Percentiles rank a stretch among this genome's conserved stretches.
Evolutionary conservation across 805 yeast species (phyloP).

Genomic region (Komagataella populi): DNA sequence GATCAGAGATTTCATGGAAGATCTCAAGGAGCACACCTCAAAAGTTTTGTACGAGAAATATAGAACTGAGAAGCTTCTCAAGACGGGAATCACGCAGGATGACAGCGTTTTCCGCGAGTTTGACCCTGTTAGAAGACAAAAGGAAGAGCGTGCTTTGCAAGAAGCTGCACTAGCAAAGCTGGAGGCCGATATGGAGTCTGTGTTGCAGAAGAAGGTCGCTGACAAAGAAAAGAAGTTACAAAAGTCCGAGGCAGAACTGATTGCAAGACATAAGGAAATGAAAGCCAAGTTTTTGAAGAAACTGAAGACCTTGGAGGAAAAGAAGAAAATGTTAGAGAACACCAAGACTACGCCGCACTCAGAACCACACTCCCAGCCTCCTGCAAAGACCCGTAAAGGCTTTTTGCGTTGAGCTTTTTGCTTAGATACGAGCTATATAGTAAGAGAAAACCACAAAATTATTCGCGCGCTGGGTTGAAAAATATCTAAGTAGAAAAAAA

Average conservation of each 20-base stretch:
- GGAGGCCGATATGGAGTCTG: conserved; percentile 94
- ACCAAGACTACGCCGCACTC: conserved; percentile 36
- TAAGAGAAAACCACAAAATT: background rate
- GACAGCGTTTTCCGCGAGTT: conserved; percentile 86
- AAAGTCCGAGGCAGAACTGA: conserved; percentile 92
- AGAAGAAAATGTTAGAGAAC: conserved; percentile 65
- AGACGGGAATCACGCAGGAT: conserved; percentile 87
- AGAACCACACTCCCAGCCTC: conserved; percentile 20
- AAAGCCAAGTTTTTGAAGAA: conserved; percentile 86
- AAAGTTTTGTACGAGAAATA: conserved; percentile 74
- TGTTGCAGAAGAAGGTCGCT: conserved; percentile 89
- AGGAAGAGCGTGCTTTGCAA: conserved; percentile 85
- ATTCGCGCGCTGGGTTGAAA: background rate
- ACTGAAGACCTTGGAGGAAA: conserved; percentile 81
- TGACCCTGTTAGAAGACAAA: conserved; percentile 85
- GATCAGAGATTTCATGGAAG: conserved; percentile 85
- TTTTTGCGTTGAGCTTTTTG: conserved; percentile 40
- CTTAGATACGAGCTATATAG: background rate
- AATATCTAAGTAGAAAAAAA: too few species aligned
- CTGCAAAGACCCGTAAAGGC: conserved; percentile 57
- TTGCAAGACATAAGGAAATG: conserved; percentile 93
- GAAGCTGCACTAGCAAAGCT: conserved; percentile 87
- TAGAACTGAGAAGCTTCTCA: conserved; percentile 67
- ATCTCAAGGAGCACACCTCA: conserved; percentile 76
- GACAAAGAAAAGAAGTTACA: conserved; percentile 96